Evolutionary conservation across 2,329 filamentous ascomycete species (phyloP).

Genomic region (Plectosphaerella plurivora): DNA sequence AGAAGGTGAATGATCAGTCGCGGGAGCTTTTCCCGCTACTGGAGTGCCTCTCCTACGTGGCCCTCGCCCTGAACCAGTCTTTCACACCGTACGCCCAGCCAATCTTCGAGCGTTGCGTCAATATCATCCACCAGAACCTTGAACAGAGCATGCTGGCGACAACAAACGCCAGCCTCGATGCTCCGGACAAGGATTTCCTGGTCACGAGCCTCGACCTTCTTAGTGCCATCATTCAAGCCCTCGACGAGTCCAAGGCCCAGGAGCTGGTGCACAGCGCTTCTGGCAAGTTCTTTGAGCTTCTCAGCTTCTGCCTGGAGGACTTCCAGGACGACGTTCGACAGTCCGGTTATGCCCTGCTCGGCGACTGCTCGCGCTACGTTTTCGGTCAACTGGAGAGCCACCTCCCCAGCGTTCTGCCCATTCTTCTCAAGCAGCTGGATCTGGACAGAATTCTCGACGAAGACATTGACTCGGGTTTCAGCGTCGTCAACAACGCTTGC

Average conservation of each 20-base stretch:
- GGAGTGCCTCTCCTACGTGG: constrained; percentile 95
- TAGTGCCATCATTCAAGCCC: constrained; percentile 87
- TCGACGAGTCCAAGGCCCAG: constrained; percentile 69
- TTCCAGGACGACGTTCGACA: constrained; percentile 88
- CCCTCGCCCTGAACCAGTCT: constrained; percentile 73
- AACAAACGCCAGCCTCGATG: constrained; percentile 64
- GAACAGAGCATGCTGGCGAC: constrained; percentile 71
- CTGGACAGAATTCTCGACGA: constrained; percentile 72
- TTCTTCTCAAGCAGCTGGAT: constrained; percentile 84
- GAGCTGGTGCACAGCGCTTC: constrained; percentile 72
- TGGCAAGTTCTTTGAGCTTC: constrained; percentile 82
- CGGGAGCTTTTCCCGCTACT: constrained; percentile 90
- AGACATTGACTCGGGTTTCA: constrained; percentile 79
- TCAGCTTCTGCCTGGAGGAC: constrained; percentile 91
- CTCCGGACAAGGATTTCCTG: constrained; percentile 93
- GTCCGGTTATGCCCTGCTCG: constrained; percentile 90
- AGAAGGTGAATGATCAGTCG: constrained; percentile 81
- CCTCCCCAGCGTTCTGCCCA: constrained; percentile 69
- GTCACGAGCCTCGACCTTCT: constrained; percentile 92
- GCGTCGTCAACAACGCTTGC: constrained; percentile 96
- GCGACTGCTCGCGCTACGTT: constrained; percentile 91
- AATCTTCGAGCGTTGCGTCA: constrained; percentile 83
- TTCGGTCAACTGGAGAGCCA: constrained; percentile 75
- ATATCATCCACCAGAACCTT: constrained; percentile 87
- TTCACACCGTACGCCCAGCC: constrained; percentile 84